Percentiles rank a stretch among this genome's conserved stretches.
phyloP scores from a whole-genome alignment of 2,329 filamentous ascomycete species.

The Neoscytalidium dimidiatum region DNA sequence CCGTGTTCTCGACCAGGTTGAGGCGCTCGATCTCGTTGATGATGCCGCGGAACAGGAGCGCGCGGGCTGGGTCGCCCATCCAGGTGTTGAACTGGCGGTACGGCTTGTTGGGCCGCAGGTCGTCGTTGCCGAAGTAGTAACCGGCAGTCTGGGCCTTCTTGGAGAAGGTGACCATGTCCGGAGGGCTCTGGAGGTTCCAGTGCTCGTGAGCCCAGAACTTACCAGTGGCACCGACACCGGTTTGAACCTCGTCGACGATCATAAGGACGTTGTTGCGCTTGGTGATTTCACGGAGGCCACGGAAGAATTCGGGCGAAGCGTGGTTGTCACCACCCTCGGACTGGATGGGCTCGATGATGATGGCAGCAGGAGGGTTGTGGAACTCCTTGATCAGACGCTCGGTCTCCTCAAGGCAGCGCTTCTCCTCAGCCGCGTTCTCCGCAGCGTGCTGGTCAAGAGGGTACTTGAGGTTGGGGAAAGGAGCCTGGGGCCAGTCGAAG shows the following conservation, averaged over 20 bases:
- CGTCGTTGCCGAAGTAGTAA: conserved; percentile 84
- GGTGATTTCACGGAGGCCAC: conserved; percentile 76
- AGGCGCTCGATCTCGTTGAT: conserved; percentile 76
- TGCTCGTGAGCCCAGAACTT: conserved; percentile 98
- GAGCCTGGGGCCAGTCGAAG: conserved; percentile 91
- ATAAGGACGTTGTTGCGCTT: conserved; percentile 75
- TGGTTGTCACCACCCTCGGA: conserved; percentile 96
- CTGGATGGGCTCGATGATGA: conserved; percentile 88
- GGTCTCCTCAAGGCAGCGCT: conserved; percentile 78
- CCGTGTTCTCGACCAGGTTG: conserved; percentile 78
- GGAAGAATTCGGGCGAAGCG: conserved; percentile 85
- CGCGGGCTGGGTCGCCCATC: conserved; percentile 90
- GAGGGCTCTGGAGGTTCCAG: conserved; percentile 78
- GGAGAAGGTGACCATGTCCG: conserved; percentile 92
- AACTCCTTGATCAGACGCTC: conserved; percentile 79
- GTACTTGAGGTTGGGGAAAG: conserved; percentile 84
- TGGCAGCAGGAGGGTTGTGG: conserved; percentile 77
- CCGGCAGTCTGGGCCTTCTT: conserved; percentile 95
- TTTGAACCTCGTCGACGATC: conserved; percentile 94
- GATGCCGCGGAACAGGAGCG: conserved; percentile 83
- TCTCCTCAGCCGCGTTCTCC: conserved; percentile 81
- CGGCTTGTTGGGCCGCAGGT: conserved; percentile 83
- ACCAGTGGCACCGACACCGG: conserved; percentile 86
- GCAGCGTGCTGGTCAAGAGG: conserved; percentile 76
- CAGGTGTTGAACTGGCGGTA: conserved; percentile 98